phyloP scores from a whole-genome alignment of 169 alveolate species.

The Blepharisma undulans region DNA sequence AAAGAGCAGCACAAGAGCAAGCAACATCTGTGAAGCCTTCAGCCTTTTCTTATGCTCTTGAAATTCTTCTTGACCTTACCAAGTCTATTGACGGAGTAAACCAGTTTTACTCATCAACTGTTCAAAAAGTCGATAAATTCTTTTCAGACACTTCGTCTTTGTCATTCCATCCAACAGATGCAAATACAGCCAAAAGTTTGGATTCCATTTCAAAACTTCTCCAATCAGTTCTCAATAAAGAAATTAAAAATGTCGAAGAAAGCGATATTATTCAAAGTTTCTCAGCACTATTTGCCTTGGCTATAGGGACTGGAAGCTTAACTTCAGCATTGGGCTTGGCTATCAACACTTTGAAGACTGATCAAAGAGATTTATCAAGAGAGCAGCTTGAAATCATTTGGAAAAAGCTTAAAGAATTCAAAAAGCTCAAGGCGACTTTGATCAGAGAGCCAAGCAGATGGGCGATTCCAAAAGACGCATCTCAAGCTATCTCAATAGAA shows the following conservation, averaged over 20 bases:
- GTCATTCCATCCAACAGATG: neutral
- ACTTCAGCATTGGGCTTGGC: neutral
- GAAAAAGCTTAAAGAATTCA: neutral
- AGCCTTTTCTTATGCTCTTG: neutral
- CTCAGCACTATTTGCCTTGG: constrained; percentile 19
- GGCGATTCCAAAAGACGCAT: neutral
- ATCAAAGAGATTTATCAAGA: neutral
- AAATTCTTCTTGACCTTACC: too few species aligned
- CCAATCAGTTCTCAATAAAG: constrained; percentile 11
- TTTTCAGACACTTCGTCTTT: neutral
- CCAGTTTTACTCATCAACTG: too few species aligned
- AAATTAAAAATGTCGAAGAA: neutral
- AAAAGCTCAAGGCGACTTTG: neutral
- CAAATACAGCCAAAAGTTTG: neutral
- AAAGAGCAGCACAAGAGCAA: neutral
- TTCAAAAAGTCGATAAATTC: neutral
- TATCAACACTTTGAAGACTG: neutral
- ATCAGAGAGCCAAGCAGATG: neutral
- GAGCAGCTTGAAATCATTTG: too few species aligned
- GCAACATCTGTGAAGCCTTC: neutral
- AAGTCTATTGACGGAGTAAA: too few species aligned
- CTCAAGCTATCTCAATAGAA: neutral
- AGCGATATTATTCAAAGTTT: neutral
- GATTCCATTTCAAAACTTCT: neutral
- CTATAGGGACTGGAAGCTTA: constrained; percentile 8